Conservation (phyloP, 345 rosid species). For the Eucalyptus rudis region DNA sequence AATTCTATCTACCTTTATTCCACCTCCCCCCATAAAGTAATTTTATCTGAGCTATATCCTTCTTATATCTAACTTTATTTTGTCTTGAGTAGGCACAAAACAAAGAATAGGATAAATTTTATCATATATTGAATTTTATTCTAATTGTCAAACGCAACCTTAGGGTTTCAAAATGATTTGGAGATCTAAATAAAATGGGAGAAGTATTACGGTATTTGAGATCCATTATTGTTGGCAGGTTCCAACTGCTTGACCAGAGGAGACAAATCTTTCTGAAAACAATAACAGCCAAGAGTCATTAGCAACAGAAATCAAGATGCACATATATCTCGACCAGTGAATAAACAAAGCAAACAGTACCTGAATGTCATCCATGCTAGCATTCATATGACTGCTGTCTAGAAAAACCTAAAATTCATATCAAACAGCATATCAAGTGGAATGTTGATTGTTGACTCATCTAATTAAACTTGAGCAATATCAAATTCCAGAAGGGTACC, state of each 20-base stretch:
- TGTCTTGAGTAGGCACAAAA: not conserved
- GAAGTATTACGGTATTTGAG: constrained; percentile 72
- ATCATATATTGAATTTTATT: too few relatives aligned
- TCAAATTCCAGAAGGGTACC: constrained; percentile 23
- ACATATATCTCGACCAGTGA: not conserved
- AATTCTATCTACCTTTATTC: not conserved
- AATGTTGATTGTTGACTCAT: not conserved
- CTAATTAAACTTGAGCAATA: not conserved
- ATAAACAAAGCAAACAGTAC: constrained; percentile 9
- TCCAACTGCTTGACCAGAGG: constrained; percentile 70
- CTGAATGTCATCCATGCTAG: constrained; percentile 77
- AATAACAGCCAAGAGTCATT: not conserved
- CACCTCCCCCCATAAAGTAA: not conserved
- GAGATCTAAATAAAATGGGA: not conserved
- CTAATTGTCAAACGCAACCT: not conserved
- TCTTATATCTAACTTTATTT: not conserved
- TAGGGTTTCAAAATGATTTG: not conserved
- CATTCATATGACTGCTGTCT: constrained; percentile 40
- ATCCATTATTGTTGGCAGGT: constrained; percentile 42
- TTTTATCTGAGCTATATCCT: too few relatives aligned
- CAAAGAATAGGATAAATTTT: not conserved
- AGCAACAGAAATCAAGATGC: not conserved
- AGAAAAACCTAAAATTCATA: constrained; percentile 51
- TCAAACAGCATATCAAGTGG: not conserved
- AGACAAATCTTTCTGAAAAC: constrained; percentile 67